These are phyloP conservation scores for Zygosaccharomyces bisporus DNA, from an alignment of 805 yeast genomes.

Conservation along the genomic window DNA sequence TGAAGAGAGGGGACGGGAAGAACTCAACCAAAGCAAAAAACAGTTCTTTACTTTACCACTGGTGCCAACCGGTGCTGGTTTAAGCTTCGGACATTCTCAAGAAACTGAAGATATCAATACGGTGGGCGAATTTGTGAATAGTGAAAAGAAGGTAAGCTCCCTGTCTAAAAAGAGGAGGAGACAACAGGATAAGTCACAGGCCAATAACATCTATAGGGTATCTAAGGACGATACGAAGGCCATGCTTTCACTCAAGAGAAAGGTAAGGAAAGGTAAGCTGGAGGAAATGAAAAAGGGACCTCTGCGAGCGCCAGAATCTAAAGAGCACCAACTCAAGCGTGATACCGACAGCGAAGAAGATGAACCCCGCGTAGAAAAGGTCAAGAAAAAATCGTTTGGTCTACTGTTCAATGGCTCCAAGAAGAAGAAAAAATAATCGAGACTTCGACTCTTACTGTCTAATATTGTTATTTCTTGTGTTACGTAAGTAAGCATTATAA, in stretches of 20 bases:
- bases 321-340: neutral
- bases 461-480: neutral
- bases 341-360: conserved; percentile 19
- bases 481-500: neutral
- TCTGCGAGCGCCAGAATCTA: neutral
- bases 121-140: conserved; percentile 35
- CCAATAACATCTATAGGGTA: conserved; percentile 25
- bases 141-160: conserved; percentile 34
- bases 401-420: conserved; percentile 28
- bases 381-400: conserved; percentile 28
- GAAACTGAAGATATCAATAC: conserved; percentile 31
- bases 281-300: conserved; percentile 15
- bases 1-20: conserved; percentile 8
- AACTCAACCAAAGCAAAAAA: conserved; percentile 22
- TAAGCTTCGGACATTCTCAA: conserved; percentile 19
- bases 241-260: conserved; percentile 35
- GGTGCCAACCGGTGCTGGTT: conserved; percentile 32
- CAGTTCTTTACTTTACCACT: conserved; percentile 34
- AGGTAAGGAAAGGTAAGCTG: conserved; percentile 28
- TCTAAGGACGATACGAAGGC: conserved; percentile 36
- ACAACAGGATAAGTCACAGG: conserved; percentile 8
- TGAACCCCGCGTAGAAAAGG: conserved; percentile 16
- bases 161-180: conserved; percentile 32
- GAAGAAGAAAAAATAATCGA: conserved; percentile 7
- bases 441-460: no score